phyloP scores from a whole-genome alignment of 2,329 filamentous ascomycete genomes.

The Pseudogymnoascus sp. region DNA sequence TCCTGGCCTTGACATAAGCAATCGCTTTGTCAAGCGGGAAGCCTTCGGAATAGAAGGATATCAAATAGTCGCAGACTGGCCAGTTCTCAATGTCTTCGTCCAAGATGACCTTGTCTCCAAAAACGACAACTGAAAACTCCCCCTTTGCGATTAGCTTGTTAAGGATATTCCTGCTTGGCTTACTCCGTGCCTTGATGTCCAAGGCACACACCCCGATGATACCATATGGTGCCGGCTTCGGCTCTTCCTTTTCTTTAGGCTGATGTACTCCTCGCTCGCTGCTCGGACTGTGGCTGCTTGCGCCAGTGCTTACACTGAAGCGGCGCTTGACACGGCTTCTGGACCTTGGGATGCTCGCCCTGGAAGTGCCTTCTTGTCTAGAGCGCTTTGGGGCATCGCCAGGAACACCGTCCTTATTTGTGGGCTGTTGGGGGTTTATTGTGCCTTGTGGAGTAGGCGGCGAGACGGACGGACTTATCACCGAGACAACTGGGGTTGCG shows the following conservation, averaged over 20 bases:
- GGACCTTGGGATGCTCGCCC: conserved; percentile 45
- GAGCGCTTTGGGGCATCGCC: conserved; percentile 5
- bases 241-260: conserved; percentile 48
- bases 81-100: conserved; percentile 96
- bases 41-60: conserved; percentile 96
- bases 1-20: conserved; percentile 83
- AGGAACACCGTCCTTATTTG: conserved; percentile 15
- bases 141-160: conserved; percentile 83
- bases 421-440: conserved; percentile 38
- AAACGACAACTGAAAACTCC: conserved; percentile 95
- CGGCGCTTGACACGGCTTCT: conserved; percentile 64
- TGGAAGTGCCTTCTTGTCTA: conserved; percentile 23
- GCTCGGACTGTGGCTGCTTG: conserved; percentile 72
- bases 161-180: conserved; percentile 91
- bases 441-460: conserved; percentile 35
- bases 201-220: conserved; percentile 90
- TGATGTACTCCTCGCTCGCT: conserved; percentile 52
- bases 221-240: conserved; percentile 51
- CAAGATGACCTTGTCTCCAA: conserved; percentile 96
- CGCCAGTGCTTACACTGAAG: conserved; percentile 69
- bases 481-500: conserved; percentile 42
- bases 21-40: conserved; percentile 97
- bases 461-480: conserved; percentile 43
- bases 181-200: conserved; percentile 92
- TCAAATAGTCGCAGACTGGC: conserved; percentile 86